These are phyloP conservation scores for Conoideocrella luteorostrata DNA, from an alignment of 2,329 filamentous ascomycete genomes.

Conservation along the genomic window DNA sequence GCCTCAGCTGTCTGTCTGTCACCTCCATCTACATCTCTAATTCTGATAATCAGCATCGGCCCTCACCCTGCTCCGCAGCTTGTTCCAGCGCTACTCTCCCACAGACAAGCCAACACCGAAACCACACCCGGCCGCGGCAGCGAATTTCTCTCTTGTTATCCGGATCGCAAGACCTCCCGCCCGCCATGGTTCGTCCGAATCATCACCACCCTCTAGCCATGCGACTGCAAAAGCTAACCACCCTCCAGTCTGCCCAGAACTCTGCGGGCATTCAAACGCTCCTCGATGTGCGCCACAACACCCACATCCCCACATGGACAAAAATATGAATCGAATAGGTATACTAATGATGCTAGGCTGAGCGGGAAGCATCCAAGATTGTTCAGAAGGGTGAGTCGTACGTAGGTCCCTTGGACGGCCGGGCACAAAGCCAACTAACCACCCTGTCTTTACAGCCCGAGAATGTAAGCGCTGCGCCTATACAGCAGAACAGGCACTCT, in stretches of 20 bases:
- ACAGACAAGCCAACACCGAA: too few relatives aligned
- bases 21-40: too few relatives aligned
- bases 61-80: too few relatives aligned
- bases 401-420: not conserved
- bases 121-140: too few relatives aligned
- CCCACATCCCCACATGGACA: not conserved
- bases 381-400: constrained; percentile 85
- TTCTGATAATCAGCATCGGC: too few relatives aligned
- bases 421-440: not conserved
- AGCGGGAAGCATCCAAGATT: constrained; percentile 98
- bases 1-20: too few relatives aligned
- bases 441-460: constrained; percentile 51
- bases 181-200: constrained; percentile 12
- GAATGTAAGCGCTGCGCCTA: constrained; percentile 60
- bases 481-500: not conserved
- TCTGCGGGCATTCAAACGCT: constrained; percentile 97
- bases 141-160: too few relatives aligned
- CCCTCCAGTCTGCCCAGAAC: constrained; percentile 87
- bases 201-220: not conserved
- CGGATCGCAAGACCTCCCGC: not conserved
- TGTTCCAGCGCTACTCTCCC: too few relatives aligned
- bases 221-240: constrained; percentile 1
- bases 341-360: constrained; percentile 66
- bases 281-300: constrained; percentile 69
- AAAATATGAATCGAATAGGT: too few relatives aligned